Evolutionary conservation across 768 basidiomycete species (phyloP).

Genomic region (Serpula lacrymans): DNA sequence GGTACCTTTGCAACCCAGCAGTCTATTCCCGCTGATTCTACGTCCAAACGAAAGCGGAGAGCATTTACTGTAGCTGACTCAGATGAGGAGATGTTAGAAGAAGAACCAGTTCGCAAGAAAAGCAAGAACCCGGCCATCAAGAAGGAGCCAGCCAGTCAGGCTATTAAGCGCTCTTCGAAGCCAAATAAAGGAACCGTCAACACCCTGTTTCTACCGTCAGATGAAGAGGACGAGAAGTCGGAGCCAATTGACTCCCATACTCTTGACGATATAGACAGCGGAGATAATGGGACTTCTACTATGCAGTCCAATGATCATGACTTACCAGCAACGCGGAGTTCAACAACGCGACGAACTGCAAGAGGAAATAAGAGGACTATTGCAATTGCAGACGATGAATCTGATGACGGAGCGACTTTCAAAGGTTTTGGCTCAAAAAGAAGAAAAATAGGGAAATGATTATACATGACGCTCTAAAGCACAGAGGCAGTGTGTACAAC

Average conservation of each 20-base stretch:
- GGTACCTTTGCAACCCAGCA: conserved; percentile 8
- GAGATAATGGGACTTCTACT: conserved; percentile 3
- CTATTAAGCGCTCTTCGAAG: too few relatives aligned
- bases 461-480: too few relatives aligned
- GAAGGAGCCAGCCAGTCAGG: conserved; percentile 18
- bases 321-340: too few relatives aligned
- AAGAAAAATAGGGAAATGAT: conserved; percentile 5
- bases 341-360: not conserved
- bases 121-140: conserved; percentile 15
- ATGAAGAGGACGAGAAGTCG: conserved; percentile 33
- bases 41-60: conserved; percentile 17
- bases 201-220: conserved; percentile 52
- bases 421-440: conserved; percentile 50
- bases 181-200: conserved; percentile 32
- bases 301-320: not conserved
- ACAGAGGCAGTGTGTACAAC: too few relatives aligned
- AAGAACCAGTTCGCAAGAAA: conserved; percentile 13
- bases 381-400: conserved; percentile 59
- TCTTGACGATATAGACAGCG: conserved; percentile 5
- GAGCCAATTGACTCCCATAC: not conserved
- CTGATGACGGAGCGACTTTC: conserved; percentile 70
- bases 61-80: conserved; percentile 36
- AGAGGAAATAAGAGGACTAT: conserved; percentile 24
- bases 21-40: not conserved
- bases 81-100: conserved; percentile 32